A percentile compares a stretch with the other conserved stretches of the same genome.
Evolutionary conservation across 257 asterid species (phyloP).

Genomic region (Forsythia viridissima): DNA sequence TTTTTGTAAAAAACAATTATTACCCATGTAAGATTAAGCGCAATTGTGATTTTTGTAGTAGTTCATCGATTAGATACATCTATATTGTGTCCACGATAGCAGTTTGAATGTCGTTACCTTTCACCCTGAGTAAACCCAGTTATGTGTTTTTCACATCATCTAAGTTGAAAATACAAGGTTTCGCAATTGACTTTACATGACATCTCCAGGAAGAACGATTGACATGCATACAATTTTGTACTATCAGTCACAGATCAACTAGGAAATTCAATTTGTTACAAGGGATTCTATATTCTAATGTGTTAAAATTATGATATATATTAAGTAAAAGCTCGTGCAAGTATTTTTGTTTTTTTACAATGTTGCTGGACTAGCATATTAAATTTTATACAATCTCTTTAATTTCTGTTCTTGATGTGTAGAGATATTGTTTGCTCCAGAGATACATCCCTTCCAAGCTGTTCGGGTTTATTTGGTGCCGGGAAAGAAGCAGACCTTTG

Average conservation of each 20-base stretch:
- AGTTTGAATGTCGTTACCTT: background rate
- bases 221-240: background rate
- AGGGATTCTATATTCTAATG: background rate
- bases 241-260: background rate
- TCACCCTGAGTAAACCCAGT: background rate
- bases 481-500: slow-evolving; percentile 49
- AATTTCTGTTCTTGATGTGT: slow-evolving; percentile 14
- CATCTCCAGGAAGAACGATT: background rate
- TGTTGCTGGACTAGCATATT: slow-evolving; percentile 2
- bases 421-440: slow-evolving; percentile 58
- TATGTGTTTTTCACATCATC: background rate
- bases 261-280: background rate
- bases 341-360: background rate
- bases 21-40: background rate
- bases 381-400: background rate
- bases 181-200: background rate
- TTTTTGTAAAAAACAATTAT: background rate
- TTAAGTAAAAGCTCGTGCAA: background rate
- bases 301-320: background rate
- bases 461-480: slow-evolving; percentile 43
- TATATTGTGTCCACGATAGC: background rate
- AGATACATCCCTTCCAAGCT: slow-evolving; percentile 47
- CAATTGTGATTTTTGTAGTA: background rate
- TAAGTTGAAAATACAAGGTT: background rate
- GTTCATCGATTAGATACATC: background rate